Evolutionary conservation across 1,139 yeast genomes (phyloP).

Genomic region (Wickerhamomyces sp.): DNA sequence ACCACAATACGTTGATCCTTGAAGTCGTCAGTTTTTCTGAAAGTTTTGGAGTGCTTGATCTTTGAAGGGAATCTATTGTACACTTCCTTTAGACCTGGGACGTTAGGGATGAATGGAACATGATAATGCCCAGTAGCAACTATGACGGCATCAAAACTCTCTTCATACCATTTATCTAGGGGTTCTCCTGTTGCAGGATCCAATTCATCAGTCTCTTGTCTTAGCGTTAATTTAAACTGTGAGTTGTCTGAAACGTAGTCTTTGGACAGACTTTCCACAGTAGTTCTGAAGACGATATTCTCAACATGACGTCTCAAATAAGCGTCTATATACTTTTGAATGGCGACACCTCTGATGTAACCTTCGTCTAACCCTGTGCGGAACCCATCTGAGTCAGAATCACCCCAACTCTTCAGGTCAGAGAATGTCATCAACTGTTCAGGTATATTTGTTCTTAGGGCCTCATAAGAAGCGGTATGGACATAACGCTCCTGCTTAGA

Average conservation of each 20-base stretch:
- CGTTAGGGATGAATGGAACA: slow-evolving; percentile 42
- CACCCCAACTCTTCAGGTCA: slow-evolving; percentile 33
- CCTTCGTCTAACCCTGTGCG: slow-evolving; percentile 23
- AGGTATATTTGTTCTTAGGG: slow-evolving; percentile 37
- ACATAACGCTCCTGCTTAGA: slow-evolving; percentile 25
- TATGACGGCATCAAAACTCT: slow-evolving; percentile 44
- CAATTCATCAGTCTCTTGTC: slow-evolving; percentile 20
- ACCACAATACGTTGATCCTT: slow-evolving; percentile 32
- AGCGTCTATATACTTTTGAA: slow-evolving; percentile 31
- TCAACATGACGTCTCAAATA: slow-evolving; percentile 31
- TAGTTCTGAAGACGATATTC: slow-evolving; percentile 28
- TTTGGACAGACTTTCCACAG: slow-evolving; percentile 34
- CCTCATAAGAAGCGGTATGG: slow-evolving; percentile 37
- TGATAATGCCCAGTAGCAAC: slow-evolving; percentile 53
- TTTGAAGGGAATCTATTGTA: slow-evolving; percentile 27
- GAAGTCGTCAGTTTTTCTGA: slow-evolving; percentile 27
- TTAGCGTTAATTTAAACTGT: slow-evolving; percentile 30
- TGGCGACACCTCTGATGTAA: slow-evolving; percentile 24
- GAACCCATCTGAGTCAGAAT: slow-evolving; percentile 9
- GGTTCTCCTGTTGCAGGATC: slow-evolving; percentile 20
- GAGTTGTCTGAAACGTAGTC: slow-evolving; percentile 20
- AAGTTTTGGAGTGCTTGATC: slow-evolving; percentile 37
- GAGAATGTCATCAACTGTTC: slow-evolving; percentile 43
- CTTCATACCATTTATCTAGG: slow-evolving; percentile 34
- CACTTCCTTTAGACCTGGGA: slow-evolving; percentile 35